A percentile compares a stretch with the other conserved stretches of the same genome.
phyloP scores from a whole-genome alignment of 2,329 filamentous ascomycete genomes.

The Cylindrodendrum hubeiense region DNA sequence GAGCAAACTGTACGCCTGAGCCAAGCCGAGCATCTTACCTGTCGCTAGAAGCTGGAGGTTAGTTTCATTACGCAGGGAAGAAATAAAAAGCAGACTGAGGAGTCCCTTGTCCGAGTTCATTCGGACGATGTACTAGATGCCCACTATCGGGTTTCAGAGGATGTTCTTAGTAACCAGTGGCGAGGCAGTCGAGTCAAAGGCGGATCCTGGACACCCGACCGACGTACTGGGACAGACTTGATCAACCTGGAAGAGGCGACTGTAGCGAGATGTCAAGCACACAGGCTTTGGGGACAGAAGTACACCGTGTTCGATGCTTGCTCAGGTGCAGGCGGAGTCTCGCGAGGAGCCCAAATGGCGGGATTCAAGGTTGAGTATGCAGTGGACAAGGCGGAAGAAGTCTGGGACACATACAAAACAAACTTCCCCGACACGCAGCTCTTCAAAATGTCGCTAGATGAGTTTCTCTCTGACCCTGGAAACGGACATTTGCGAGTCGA shows the following conservation, averaged over 20 bases:
- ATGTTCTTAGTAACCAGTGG: conserved; percentile 50
- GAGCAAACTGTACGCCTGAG: conserved; percentile 34
- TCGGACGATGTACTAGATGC: conserved; percentile 46
- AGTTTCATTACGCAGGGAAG: conserved; percentile 40
- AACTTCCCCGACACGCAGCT: conserved; percentile 70
- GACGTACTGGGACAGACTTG: background rate
- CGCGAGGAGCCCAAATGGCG: conserved; percentile 69
- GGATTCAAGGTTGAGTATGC: conserved; percentile 72
- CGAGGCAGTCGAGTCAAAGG: conserved; percentile 44
- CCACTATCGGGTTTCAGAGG: conserved; percentile 47
- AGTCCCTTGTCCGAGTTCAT: conserved; percentile 50
- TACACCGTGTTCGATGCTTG: conserved; percentile 81
- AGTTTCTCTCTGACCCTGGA: conserved; percentile 59
- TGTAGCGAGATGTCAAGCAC: background rate
- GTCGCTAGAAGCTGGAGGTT: conserved; percentile 61
- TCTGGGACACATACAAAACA: conserved; percentile 66
- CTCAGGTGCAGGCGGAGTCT: conserved; percentile 79
- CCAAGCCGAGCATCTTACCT: conserved; percentile 58
- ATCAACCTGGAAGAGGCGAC: conserved; percentile 42
- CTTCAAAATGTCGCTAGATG: conserved; percentile 59
- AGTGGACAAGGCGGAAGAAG: conserved; percentile 71
- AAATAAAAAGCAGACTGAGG: conserved; percentile 48
- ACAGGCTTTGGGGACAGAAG: conserved; percentile 50
- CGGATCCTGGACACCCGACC: conserved; percentile 46
- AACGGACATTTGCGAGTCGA: conserved; percentile 64